phyloP scores from a whole-genome alignment of 1,139 yeast species.

The Saccharomycopsis hybrid region DNA sequence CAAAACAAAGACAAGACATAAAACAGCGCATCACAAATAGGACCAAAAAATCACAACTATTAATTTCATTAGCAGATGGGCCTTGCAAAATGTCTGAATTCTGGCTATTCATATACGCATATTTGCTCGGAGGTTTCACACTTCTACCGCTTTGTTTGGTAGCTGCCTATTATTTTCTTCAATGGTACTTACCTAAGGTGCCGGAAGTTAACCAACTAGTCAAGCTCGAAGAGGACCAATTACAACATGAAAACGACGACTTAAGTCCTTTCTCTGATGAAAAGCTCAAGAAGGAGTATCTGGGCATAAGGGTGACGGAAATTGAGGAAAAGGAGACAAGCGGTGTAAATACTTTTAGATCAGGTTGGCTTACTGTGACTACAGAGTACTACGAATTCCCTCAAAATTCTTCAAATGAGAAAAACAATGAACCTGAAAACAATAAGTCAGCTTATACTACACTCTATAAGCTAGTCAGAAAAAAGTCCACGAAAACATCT shows the following conservation, averaged over 20 bases:
- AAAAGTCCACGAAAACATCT: constrained; percentile 21
- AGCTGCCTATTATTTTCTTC: constrained; percentile 31
- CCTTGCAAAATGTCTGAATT: no score
- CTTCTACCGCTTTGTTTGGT: constrained; percentile 53
- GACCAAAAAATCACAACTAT: no score
- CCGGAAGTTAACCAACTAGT: constrained; percentile 9
- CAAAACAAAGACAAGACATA: no score
- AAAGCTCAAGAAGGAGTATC: constrained; percentile 28
- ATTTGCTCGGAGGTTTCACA: constrained; percentile 74
- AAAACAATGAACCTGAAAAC: constrained; percentile 22
- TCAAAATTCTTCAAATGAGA: constrained; percentile 33
- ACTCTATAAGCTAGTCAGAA: constrained; percentile 50
- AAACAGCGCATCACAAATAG: no score
- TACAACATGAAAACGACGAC: constrained; percentile 21
- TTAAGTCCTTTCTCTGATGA: constrained; percentile 22
- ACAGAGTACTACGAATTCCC: constrained; percentile 59
- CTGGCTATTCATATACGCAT: constrained; percentile 32
- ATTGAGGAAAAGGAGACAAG: constrained; percentile 50
- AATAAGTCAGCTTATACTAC: constrained; percentile 54
- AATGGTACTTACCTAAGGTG: constrained; percentile 32
- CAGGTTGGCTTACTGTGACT: constrained; percentile 83
- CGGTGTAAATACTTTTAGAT: constrained; percentile 60
- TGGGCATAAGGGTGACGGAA: constrained; percentile 50
- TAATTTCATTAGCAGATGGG: no score
- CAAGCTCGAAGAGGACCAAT: constrained; percentile 4